Percentiles rank a stretch among this genome's conserved stretches.
Evolutionary conservation across 257 asterid genomes (phyloP).

Genomic region (Przewalskia tangutica): DNA sequence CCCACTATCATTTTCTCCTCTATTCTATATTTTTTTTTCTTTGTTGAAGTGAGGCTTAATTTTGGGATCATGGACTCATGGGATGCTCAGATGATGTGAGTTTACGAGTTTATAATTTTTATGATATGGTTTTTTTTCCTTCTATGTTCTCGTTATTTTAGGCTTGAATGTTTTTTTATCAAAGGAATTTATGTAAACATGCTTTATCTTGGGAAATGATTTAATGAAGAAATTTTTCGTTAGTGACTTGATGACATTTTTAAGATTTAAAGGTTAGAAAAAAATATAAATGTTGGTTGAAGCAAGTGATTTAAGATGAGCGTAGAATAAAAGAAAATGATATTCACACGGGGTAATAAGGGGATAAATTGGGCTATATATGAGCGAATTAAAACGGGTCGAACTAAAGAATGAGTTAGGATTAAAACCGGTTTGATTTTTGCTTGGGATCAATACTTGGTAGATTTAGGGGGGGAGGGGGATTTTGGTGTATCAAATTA

Average conservation of each 20-base stretch:
- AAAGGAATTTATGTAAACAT: neutral
- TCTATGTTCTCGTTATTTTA: neutral
- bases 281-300: neutral
- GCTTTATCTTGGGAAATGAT: neutral
- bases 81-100: constrained; percentile 6
- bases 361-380: neutral
- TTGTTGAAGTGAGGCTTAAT: neutral
- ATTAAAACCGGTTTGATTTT: neutral
- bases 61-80: neutral
- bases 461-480: too few species aligned
- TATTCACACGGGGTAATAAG: neutral
- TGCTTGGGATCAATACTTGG: neutral
- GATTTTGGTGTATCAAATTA: neutral
- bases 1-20: neutral
- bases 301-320: neutral
- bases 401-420: neutral
- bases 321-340: neutral
- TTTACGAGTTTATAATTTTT: neutral
- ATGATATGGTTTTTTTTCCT: neutral
- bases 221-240: neutral
- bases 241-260: neutral
- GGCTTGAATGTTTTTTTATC: neutral
- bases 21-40: neutral
- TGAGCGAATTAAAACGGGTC: neutral
- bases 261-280: neutral